phyloP scores from a whole-genome alignment of 495 filamentous ascomycete species.

The Podospora tetraspora region DNA sequence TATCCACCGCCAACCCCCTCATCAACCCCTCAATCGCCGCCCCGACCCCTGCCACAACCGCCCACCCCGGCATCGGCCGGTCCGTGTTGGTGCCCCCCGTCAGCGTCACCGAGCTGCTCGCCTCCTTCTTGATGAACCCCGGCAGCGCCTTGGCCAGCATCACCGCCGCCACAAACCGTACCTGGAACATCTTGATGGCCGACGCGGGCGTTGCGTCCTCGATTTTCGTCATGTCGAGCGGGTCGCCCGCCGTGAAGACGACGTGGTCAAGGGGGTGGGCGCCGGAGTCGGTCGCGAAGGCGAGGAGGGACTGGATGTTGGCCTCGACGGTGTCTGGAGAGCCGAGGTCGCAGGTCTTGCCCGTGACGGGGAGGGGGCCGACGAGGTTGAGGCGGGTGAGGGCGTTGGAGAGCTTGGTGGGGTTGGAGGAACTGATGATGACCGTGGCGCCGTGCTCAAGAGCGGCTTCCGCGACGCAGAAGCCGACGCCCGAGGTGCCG shows the following conservation, averaged over 20 bases:
- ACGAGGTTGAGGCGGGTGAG: constrained; percentile 36
- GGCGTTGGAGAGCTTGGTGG: constrained; percentile 33
- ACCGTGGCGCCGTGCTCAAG: constrained; percentile 47
- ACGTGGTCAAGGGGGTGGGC: constrained; percentile 52
- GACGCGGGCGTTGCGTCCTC: constrained; percentile 34
- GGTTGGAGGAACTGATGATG: constrained; percentile 48
- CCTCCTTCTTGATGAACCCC: constrained; percentile 34
- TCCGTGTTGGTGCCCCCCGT: constrained; percentile 44
- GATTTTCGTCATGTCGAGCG: constrained; percentile 30
- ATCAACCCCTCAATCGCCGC: constrained; percentile 9
- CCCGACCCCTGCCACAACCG: constrained; percentile 5
- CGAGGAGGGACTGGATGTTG: constrained; percentile 42
- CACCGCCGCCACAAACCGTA: constrained; percentile 47
- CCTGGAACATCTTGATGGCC: constrained; percentile 33
- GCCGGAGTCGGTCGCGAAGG: constrained; percentile 26
- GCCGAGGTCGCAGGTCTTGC: constrained; percentile 49
- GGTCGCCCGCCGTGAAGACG: constrained; percentile 53
- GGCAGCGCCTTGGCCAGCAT: constrained; percentile 47
- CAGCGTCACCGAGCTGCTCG: constrained; percentile 45
- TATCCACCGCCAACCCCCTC: constrained; percentile 16
- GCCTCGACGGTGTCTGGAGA: constrained; percentile 38
- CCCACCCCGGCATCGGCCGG: constrained; percentile 1
- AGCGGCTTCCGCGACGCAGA: constrained; percentile 45
- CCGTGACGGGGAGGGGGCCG: constrained; percentile 22
- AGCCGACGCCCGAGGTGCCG: constrained; percentile 53